A percentile compares a stretch with the other conserved stretches of the same genome.
Evolutionary conservation across 108 stramenopile species (phyloP).

Genomic region (Nitzschia inconspicua): DNA sequence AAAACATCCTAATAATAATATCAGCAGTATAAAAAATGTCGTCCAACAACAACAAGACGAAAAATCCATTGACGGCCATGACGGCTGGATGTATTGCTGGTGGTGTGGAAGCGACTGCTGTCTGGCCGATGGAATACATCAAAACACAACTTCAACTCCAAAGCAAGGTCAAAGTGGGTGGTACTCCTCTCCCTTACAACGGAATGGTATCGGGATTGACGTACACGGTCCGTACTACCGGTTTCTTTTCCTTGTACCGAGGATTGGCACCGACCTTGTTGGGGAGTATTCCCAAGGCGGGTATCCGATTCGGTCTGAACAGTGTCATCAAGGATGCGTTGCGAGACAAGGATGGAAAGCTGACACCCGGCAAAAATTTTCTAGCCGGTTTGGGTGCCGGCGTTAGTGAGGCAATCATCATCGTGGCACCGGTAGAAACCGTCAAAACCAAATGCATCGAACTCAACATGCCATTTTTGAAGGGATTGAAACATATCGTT

Average conservation of each 20-base stretch:
- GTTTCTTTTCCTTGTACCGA: slow-evolving; percentile 85
- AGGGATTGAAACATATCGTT: slow-evolving; percentile 81
- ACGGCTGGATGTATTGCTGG: slow-evolving; percentile 80
- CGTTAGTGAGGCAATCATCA: slow-evolving; percentile 85
- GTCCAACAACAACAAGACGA: slow-evolving; percentile 65
- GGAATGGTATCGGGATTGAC: slow-evolving; percentile 82
- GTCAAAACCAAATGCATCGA: slow-evolving; percentile 97
- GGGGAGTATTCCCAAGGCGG: slow-evolving; percentile 92
- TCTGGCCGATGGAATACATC: slow-evolving; percentile 98
- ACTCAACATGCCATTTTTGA: slow-evolving; percentile 82
- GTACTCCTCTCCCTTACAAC: slow-evolving; percentile 67
- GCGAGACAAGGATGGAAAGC: slow-evolving; percentile 77
- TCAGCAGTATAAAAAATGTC: too few species aligned
- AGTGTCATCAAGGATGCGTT: slow-evolving; percentile 79
- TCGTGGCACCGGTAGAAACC: slow-evolving; percentile 97
- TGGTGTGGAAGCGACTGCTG: slow-evolving; percentile 76
- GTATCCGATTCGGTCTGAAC: slow-evolving; percentile 96
- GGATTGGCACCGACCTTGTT: slow-evolving; percentile 90
- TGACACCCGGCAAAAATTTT: slow-evolving; percentile 87
- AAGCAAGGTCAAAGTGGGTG: slow-evolving; percentile 59
- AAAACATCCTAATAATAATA: too few species aligned
- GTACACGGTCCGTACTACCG: slow-evolving; percentile 86
- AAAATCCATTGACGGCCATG: slow-evolving; percentile 78
- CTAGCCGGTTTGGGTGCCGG: slow-evolving; percentile 94
- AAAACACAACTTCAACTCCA: slow-evolving; percentile 76